Base-by-base conservation (phyloP, 805 yeast genomes). In the Candida tibetensis region DNA sequence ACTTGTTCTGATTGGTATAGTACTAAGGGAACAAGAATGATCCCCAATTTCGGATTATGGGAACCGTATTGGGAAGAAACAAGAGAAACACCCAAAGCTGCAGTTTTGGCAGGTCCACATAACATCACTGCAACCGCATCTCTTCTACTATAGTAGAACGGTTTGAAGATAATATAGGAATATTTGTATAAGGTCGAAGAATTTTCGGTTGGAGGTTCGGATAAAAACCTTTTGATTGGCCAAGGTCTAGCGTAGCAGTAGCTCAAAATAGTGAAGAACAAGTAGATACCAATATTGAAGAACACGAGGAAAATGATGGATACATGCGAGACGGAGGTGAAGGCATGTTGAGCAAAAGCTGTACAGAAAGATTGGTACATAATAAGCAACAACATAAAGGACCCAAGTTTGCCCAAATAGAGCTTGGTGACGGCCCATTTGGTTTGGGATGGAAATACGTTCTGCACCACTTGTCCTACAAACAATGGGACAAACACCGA, bases 21-120 rank as follows among this genome's bases (percentile, higher is more conserved):
- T 5, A 89, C 96, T 53, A 89, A 69, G 0, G 96, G 91, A 13
- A 86, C 89, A 29, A 89, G 64, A 28, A 89, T 61, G 36, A 76
- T 74, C 13, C 95, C 96, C 45, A 87, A 63, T 47, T 78, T 68
- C 7, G 72, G 67, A 49, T 75, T 77, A 31, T 71, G 52, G 4
- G 76, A 60, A 12, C 95, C 95, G 56, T 86, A 88, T 57, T 85
- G 91, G 0, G 91, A 77, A 1, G 89, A 71, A n/a, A 84, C 71
- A 35, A 88, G 67, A 1, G 95, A 84, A 3, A 88, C 95, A 26
- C 96, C 96, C 36, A 88, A 67, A 0, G 96, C 96, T 0, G 95
- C 96, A 1, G 96, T 88, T 59, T 88, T 89, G 2, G 96, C 95
- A 4, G 95, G 91, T 8, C 95, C 95, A 60, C 95, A 86, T 42